Percentiles rank a stretch among this genome's conserved stretches.
Evolutionary conservation across 768 basidiomycete species (phyloP).

Genomic region (Kwoniella mangroviensis): DNA sequence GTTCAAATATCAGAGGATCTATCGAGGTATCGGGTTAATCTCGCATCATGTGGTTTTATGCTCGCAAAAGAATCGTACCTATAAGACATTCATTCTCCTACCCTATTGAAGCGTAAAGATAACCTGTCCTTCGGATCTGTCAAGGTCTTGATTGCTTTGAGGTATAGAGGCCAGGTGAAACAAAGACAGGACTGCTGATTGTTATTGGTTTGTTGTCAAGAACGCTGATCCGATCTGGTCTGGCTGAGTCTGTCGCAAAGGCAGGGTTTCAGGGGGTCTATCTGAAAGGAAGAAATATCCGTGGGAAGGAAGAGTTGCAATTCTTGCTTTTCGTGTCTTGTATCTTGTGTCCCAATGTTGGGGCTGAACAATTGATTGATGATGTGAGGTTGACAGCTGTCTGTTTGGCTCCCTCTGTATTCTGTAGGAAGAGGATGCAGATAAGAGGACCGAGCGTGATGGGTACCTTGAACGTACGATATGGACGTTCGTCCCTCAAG

Average conservation of each 20-base stretch:
- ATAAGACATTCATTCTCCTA: background rate
- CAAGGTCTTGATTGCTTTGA: background rate
- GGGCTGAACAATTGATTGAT: background rate
- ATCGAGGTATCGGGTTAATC: background rate
- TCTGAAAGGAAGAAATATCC: constrained; percentile 1
- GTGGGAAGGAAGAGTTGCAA: background rate
- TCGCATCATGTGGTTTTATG: background rate
- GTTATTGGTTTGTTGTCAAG: constrained; percentile 3
- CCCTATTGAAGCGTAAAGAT: background rate
- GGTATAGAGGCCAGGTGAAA: background rate
- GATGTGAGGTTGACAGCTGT: background rate
- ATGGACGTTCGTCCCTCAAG: background rate
- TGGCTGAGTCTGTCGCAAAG: background rate
- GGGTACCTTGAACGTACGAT: background rate
- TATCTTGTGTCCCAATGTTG: too few species aligned
- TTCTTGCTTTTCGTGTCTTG: too few species aligned
- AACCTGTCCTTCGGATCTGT: background rate
- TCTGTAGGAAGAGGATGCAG: background rate
- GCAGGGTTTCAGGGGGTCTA: background rate
- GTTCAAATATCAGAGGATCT: background rate
- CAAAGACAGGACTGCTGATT: background rate
- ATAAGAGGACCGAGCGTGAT: constrained; percentile 5
- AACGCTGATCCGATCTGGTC: background rate
- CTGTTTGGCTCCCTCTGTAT: background rate
- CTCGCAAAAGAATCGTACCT: background rate